Evolutionary conservation across 2,329 filamentous ascomycete species (phyloP), one percentile per base, ranked within the genome.

Genomic region (Cladosporium oxysporum): DNA sequence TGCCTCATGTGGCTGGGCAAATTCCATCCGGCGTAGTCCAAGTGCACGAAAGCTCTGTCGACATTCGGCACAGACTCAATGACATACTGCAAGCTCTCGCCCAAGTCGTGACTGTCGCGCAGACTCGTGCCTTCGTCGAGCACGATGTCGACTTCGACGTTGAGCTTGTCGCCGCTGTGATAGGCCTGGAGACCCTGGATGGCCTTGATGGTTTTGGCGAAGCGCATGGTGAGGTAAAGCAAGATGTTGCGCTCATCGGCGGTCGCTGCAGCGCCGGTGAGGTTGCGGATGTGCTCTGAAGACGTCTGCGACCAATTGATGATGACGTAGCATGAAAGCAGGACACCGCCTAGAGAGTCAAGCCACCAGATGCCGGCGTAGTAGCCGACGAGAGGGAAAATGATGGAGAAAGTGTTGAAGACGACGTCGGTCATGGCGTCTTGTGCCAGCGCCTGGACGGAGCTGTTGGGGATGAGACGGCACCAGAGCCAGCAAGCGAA

Each of bases 221-320:
- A 97, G 23, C 93, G 90, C 91, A 97, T 96, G 1, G 93, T 95
- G 71, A 96, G 85, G 79, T 97, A 97, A 0, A 97, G 83, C 26
- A 97, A 79, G 57, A 96, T 87, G 75, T 95, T 96, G 33, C 93
- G 86, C 80, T 95, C 90, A 71, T 94, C 91, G 0, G 91, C 89
- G 1, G 88, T 88, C 5, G 91, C 91, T 0, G 90, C 90, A 71
- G 91, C 91, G 21, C 92, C 92, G 0, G 90, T 91, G 33, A 95
- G 81, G 73, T 94, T 92, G 74, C 90, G 88, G 74, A 95, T 92
- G 75, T 96, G 92, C 69, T 90, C 87, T 50, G 86, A 83, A 0
- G 90, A 90, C 0, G 91, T 94, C 60, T 84, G 79, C 28, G 86
- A 88, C 92, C 92, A 95, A 77, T 91, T 92, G 76, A 88, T 81